These are phyloP conservation scores for Brasenia schreberi DNA, from an alignment of 164 flowering plant genomes.

Conservation along the genomic window DNA sequence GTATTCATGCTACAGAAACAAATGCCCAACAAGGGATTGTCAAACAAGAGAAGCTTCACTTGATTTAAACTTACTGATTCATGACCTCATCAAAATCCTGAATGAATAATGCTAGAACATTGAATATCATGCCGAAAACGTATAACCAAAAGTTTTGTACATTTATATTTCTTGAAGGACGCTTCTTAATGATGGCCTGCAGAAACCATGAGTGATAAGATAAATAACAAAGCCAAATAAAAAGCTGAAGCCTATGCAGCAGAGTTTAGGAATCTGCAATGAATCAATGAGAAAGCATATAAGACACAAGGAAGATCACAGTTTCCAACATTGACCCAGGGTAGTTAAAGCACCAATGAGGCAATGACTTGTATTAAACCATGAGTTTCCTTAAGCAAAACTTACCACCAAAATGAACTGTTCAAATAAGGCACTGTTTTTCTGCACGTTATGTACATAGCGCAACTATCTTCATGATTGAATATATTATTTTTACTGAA, in stretches of 20 bases:
- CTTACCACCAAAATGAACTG: no score
- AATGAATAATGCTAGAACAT: conserved; percentile 64
- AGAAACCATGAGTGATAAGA: conserved; percentile 3
- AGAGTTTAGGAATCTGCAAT: no score
- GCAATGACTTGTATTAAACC: no score
- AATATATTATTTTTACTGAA: no score
- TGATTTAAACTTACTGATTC: conserved; percentile 47
- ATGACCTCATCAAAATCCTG: conserved; percentile 91
- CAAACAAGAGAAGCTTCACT: neutral
- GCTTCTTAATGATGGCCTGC: conserved; percentile 90
- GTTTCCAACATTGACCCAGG: no score
- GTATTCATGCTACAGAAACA: neutral
- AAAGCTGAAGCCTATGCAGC: no score
- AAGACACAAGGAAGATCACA: no score
- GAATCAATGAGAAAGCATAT: neutral
- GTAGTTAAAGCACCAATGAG: no score
- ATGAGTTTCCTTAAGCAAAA: no score
- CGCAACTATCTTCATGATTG: no score
- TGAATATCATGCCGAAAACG: conserved; percentile 83
- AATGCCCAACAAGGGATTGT: neutral
- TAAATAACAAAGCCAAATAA: neutral
- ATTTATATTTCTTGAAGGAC: conserved; percentile 86
- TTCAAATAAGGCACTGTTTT: no score
- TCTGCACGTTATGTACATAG: no score
- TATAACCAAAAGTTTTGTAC: conserved; percentile 96